Evolutionary conservation across 495 filamentous ascomycete genomes (phyloP).

Genomic region (Trichoderma virens): DNA sequence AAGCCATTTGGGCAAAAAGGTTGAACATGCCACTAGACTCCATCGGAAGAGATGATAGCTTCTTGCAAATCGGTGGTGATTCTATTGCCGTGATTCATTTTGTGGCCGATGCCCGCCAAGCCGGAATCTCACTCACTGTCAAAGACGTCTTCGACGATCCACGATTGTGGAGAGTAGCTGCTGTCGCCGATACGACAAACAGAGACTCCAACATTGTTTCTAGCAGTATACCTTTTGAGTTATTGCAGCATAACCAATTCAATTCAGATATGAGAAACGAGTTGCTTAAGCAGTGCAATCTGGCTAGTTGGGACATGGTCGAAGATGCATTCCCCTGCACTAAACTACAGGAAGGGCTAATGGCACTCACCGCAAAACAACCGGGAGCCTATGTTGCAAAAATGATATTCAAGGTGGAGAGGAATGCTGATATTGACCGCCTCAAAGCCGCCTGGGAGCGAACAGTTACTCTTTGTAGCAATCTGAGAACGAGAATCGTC

Average conservation of each 20-base stretch:
- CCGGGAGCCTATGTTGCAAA: neutral
- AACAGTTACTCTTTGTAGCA: neutral
- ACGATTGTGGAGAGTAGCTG: conserved; percentile 12
- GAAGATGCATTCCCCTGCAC: conserved; percentile 53
- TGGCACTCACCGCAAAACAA: neutral
- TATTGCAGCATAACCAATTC: neutral
- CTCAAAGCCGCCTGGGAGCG: conserved; percentile 11
- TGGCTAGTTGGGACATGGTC: conserved; percentile 19
- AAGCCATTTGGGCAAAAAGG: neutral
- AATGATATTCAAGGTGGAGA: neutral
- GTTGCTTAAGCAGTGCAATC: neutral
- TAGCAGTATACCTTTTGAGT: neutral
- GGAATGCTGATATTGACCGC: neutral
- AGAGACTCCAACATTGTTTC: neutral
- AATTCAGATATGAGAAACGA: neutral
- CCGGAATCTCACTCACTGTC: neutral
- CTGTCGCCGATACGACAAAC: neutral
- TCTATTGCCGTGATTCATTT: conserved; percentile 1
- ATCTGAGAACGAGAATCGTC: conserved; percentile 9
- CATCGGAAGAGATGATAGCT: conserved; percentile 43
- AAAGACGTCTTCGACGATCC: conserved; percentile 39
- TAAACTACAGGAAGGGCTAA: conserved; percentile 46
- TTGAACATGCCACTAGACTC: neutral
- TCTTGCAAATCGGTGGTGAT: conserved; percentile 31
- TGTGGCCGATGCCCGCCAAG: neutral